Base-by-base conservation (phyloP, 2,329 filamentous ascomycete genomes). In the Sclerotinia subarctica region DNA sequence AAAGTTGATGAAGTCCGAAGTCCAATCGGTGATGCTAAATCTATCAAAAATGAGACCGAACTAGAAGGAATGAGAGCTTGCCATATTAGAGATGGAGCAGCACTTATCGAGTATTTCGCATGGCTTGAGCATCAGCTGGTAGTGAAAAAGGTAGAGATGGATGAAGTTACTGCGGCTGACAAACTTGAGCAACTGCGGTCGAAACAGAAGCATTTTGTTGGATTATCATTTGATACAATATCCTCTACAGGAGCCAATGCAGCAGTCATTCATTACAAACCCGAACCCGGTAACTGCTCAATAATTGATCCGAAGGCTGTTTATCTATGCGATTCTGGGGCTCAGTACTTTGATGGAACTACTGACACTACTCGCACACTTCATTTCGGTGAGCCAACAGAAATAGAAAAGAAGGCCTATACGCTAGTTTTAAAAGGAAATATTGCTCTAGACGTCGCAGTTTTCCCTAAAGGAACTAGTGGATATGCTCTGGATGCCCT, bases 261-360 rank as follows among this genome's bases (percentile, higher is more conserved):
- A 68, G 95, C 95, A 6, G 86, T 99, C 17, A 99, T 99, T 68
- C 95, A 99, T 78, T 99, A 99, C 82, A 91, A 90, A 73, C 94
- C 95, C 0, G 92, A 97, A 76, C 88, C 86, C 67, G 93, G 91
- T 26, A 90, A 84, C 71, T 98, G 94, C 79, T 86, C 93, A 11
- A 82, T 86, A 38, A 93, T 99, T 73, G 93, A 99, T 73, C 92
- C 93, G 0, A 87, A 88, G 8, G 88, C 89, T 19, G 88, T 99
- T 69, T 99, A 99, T 76, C 87, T 99, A 3, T 99, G 95, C 78
- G 95, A 99, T 79, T 98, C 95, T 29, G 95, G 95, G 29, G 95
- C 92, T n/a, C 95, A 99, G 78, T 99, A 94, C 76, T 84, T 91
- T 3, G 95, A 99, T 78, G 95, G 95, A 67, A 99, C 95, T 0